Percentiles rank a stretch among this genome's conserved stretches.
Conservation (phyloP, 805 yeast genomes). For the Candida odintsovae region DNA sequence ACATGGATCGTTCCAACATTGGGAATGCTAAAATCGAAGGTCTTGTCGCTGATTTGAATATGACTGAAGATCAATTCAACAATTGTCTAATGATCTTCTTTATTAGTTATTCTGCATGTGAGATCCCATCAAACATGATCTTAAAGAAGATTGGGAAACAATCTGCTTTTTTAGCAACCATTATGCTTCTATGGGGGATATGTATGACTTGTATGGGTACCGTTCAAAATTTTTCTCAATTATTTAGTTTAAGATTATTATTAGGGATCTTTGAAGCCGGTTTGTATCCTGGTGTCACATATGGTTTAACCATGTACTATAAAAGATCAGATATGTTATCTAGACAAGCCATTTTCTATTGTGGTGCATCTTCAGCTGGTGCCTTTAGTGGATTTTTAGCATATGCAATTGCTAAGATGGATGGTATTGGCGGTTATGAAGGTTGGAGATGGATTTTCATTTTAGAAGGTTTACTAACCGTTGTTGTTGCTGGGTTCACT, state of each 20-base stretch:
- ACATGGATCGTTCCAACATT: conserved; percentile 47
- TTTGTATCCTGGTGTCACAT: conserved; percentile 35
- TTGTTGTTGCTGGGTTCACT: conserved; percentile 34
- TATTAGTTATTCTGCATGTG: conserved; percentile 33
- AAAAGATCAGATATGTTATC: conserved; percentile 31
- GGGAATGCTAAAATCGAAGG: conserved; percentile 54
- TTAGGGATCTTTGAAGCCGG: conserved; percentile 40
- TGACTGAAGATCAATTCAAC: conserved; percentile 31
- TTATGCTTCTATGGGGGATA: conserved; percentile 39
- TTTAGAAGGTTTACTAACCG: conserved; percentile 14
- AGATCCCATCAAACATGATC: conserved; percentile 28
- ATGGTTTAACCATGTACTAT: conserved; percentile 34
- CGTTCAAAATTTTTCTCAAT: conserved; percentile 24
- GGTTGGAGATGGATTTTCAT: conserved; percentile 42
- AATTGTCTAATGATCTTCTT: conserved; percentile 39
- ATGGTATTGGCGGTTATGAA: conserved; percentile 30
- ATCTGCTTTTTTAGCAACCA: conserved; percentile 37
- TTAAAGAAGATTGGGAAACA: conserved; percentile 27
- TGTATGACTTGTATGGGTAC: conserved; percentile 42
- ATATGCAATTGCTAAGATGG: conserved; percentile 29
- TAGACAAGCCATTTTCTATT: conserved; percentile 33
- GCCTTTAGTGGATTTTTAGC: conserved; percentile 39
- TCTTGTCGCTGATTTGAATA: conserved; percentile 29
- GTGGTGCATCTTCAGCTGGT: conserved; percentile 39
- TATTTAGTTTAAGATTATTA: conserved; percentile 36